Conservation (phyloP, 257 asterid genomes). For the Perilla frutescens region DNA sequence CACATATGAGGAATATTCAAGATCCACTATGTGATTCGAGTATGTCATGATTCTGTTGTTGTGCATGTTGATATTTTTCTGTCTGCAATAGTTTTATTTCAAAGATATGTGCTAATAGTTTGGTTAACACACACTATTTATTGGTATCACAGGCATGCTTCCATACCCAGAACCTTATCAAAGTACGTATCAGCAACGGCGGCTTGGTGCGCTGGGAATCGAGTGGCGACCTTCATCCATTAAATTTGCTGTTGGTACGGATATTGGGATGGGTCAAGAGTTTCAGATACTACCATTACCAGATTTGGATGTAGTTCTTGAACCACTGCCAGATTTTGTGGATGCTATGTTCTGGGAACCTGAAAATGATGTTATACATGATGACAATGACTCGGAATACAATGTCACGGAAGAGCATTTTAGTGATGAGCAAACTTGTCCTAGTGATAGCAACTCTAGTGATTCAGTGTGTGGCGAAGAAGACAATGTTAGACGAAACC, state of each 20-base stretch:
- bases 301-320: slow-evolving; percentile 75
- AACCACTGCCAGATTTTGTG: slow-evolving; percentile 79
- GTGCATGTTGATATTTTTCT: slow-evolving; percentile 11
- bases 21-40: slow-evolving; percentile 94
- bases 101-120: slow-evolving; percentile 34
- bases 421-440: slow-evolving; percentile 64
- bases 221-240: slow-evolving; percentile 94
- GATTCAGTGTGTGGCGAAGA: slow-evolving; percentile 71
- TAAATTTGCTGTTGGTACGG: slow-evolving; percentile 89
- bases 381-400: slow-evolving; percentile 96
- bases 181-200: slow-evolving; percentile 81
- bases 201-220: slow-evolving; percentile 84
- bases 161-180: slow-evolving; percentile 99
- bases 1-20: slow-evolving; percentile 78
- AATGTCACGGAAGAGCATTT: slow-evolving; percentile 66
- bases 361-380: slow-evolving; percentile 77
- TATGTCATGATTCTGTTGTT: slow-evolving; percentile 50
- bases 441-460: slow-evolving; percentile 57
- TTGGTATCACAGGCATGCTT: slow-evolving; percentile 77
- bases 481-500: slow-evolving; percentile 49
- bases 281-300: slow-evolving; percentile 81
- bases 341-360: slow-evolving; percentile 97
- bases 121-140: slow-evolving; percentile 28
- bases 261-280: slow-evolving; percentile 77
- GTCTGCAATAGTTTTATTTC: slow-evolving; percentile 26